phyloP scores from a whole-genome alignment of 2,329 filamentous ascomycete species.

The Sclerotinia borealis region DNA sequence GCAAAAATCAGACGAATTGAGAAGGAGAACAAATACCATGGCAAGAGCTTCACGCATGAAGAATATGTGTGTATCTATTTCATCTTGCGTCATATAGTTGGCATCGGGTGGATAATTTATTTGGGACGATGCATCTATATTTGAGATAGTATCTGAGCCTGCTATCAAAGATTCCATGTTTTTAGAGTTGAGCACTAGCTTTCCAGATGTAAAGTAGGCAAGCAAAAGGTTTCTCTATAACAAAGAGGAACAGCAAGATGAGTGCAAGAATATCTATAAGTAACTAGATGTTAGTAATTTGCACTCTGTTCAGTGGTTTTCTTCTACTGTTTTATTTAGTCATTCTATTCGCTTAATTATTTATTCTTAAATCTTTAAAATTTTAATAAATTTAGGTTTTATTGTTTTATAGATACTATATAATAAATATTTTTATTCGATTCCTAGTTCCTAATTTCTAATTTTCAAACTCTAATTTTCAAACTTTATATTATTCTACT shows the following conservation, averaged over 20 bases:
- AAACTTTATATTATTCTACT: too few relatives aligned
- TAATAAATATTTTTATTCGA: too few relatives aligned
- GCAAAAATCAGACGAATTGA: not conserved
- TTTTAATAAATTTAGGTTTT: too few relatives aligned
- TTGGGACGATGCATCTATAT: not conserved
- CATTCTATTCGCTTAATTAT: too few relatives aligned
- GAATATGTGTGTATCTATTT: constrained; percentile 37
- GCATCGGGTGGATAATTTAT: constrained; percentile 3
- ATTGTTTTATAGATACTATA: too few relatives aligned
- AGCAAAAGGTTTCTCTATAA: not conserved
- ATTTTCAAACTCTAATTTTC: too few relatives aligned
- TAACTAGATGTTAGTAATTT: too few relatives aligned
- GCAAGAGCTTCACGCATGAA: constrained; percentile 84
- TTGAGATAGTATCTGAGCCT: not conserved
- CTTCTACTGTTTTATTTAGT: too few relatives aligned
- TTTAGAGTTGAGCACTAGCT: not conserved
- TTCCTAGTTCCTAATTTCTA: too few relatives aligned
- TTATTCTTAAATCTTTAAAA: too few relatives aligned
- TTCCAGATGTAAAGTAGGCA: not conserved
- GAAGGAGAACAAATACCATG: constrained; percentile 54
- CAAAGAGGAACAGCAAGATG: not conserved
- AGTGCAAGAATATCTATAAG: not conserved
- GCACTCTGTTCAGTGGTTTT: too few relatives aligned
- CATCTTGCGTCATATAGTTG: constrained; percentile 15
- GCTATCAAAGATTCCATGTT: not conserved